phyloP scores from a whole-genome alignment of 2,329 filamentous ascomycete genomes.

The Calonectria hawksworthii region DNA sequence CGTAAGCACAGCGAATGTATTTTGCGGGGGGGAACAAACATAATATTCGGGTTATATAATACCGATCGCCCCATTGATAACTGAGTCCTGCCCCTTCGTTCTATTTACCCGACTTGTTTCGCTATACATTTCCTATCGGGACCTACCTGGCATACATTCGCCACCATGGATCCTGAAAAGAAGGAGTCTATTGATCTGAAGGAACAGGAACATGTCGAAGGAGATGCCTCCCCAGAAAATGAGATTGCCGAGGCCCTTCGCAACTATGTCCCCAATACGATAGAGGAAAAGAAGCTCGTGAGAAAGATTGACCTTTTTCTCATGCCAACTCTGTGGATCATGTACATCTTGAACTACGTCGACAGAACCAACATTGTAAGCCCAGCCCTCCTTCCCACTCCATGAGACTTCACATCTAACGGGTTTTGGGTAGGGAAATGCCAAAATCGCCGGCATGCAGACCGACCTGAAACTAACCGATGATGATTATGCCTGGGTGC shows the following conservation, averaged over 20 bases:
- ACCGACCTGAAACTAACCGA: slow-evolving; percentile 9
- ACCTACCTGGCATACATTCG: background rate
- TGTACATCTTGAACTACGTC: slow-evolving; percentile 46
- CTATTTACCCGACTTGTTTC: background rate
- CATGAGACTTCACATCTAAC: background rate
- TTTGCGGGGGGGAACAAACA: too few species aligned
- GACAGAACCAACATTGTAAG: slow-evolving; percentile 46
- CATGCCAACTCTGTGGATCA: slow-evolving; percentile 60
- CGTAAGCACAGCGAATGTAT: background rate
- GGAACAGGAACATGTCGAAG: background rate
- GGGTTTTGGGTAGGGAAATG: slow-evolving; percentile 9
- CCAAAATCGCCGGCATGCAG: slow-evolving; percentile 22
- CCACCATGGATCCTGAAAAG: background rate
- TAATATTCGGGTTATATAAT: background rate
- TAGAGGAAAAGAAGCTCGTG: slow-evolving; percentile 54
- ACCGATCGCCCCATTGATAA: background rate
- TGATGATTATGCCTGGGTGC: slow-evolving; percentile 17
- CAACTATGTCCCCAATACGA: slow-evolving; percentile 7
- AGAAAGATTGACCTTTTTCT: slow-evolving; percentile 61
- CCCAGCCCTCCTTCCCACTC: background rate
- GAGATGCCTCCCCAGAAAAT: background rate
- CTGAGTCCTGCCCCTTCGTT: background rate
- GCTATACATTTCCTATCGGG: too few species aligned
- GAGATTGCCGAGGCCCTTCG: background rate
- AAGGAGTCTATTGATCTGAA: background rate